phyloP scores from a whole-genome alignment of 192 early-diverging fungal species.

The Coemansia sp. region DNA sequence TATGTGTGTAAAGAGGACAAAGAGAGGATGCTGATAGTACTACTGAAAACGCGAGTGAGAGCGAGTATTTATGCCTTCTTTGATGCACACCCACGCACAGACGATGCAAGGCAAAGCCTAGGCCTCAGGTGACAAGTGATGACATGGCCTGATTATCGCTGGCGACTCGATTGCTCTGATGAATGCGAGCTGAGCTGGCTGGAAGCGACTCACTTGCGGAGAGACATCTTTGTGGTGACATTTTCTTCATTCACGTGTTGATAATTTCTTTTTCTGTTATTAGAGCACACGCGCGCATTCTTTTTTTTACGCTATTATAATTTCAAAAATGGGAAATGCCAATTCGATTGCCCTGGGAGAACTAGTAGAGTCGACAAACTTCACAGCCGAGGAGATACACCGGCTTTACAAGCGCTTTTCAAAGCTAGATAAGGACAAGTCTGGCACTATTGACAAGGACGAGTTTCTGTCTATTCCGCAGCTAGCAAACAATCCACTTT shows the following conservation, averaged over 20 bases:
- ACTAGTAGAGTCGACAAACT: conserved; percentile 55
- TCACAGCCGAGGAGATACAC: conserved; percentile 93
- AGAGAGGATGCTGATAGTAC: background rate
- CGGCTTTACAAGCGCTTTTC: conserved; percentile 98
- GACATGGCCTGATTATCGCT: background rate
- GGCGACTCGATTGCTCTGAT: background rate
- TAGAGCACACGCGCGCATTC: background rate
- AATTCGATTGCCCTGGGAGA: conserved; percentile 46
- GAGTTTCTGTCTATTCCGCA: conserved; percentile 97
- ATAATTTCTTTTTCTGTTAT: background rate
- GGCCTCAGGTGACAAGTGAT: background rate
- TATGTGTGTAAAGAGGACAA: background rate
- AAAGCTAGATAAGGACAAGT: conserved; percentile 96
- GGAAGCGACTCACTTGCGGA: conserved; percentile 1
- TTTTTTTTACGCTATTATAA: background rate
- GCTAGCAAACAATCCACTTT: conserved; percentile 97
- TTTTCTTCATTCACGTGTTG: background rate
- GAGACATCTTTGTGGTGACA: background rate
- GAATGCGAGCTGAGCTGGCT: background rate
- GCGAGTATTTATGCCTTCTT: background rate
- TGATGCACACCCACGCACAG: background rate
- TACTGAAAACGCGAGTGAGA: background rate
- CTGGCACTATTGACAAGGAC: conserved; percentile 95
- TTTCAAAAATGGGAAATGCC: conserved; percentile 47
- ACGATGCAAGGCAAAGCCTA: background rate